These are phyloP conservation scores for Mitragyna speciosa DNA, from an alignment of 257 asterid species.

Conservation along the genomic window DNA sequence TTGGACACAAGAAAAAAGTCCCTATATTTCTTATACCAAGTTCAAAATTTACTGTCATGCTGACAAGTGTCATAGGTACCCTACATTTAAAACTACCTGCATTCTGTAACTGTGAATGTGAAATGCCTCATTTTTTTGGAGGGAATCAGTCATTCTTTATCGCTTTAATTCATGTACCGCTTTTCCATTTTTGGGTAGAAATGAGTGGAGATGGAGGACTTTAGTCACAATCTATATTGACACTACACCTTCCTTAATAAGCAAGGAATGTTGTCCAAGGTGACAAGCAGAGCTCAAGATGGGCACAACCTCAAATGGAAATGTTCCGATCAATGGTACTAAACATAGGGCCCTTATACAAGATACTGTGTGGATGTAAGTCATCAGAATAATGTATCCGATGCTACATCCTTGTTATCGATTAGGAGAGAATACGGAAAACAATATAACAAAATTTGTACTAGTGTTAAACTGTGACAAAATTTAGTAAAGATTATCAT, in stretches of 20 bases:
- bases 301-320: neutral
- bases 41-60: neutral
- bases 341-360: neutral
- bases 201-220: neutral
- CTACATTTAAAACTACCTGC: neutral
- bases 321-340: neutral
- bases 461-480: neutral
- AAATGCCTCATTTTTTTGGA: neutral
- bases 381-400: too few species aligned
- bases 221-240: slow-evolving; percentile 17
- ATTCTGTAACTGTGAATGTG: neutral
- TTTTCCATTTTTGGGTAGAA: neutral
- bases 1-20: neutral
- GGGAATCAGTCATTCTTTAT: neutral
- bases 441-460: neutral
- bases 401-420: neutral
- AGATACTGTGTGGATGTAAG: neutral
- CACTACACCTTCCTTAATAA: slow-evolving; percentile 4
- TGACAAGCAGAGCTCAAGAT: slow-evolving; percentile 1
- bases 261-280: slow-evolving; percentile 14
- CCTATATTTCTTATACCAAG: too few species aligned
- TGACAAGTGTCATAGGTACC: neutral
- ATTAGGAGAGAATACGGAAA: neutral
- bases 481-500: neutral
- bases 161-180: neutral